Evolutionary conservation across 257 asterid genomes (phyloP).

Genomic region (Marsdenia floribunda): DNA sequence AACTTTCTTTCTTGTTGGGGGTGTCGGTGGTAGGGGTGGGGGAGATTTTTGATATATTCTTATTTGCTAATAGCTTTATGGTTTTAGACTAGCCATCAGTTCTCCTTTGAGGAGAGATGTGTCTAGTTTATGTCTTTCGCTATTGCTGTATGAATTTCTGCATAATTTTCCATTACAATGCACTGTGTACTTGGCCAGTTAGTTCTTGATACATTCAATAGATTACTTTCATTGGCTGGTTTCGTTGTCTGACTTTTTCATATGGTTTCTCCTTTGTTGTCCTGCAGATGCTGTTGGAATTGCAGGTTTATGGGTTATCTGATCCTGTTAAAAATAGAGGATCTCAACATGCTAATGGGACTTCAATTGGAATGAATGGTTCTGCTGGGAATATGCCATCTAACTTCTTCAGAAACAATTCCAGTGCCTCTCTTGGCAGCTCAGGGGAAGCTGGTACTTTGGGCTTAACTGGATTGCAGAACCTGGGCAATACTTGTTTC

Average conservation of each 20-base stretch:
- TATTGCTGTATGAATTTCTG: neutral
- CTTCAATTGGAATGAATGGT: slow-evolving; percentile 56
- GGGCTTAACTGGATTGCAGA: slow-evolving; percentile 91
- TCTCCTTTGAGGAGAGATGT: neutral
- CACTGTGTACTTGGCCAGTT: neutral
- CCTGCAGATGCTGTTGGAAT: slow-evolving; percentile 73
- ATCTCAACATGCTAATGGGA: slow-evolving; percentile 42
- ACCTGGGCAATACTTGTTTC: slow-evolving; percentile 95
- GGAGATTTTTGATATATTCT: neutral
- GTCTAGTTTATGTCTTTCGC: neutral
- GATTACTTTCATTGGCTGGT: neutral
- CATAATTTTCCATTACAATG: neutral
- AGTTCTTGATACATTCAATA: neutral
- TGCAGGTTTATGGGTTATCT: slow-evolving; percentile 94
- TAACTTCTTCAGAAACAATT: slow-evolving; percentile 46
- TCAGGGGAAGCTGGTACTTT: slow-evolving; percentile 74
- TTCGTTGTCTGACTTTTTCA: slow-evolving; percentile 18
- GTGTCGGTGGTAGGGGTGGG: neutral
- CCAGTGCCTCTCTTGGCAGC: slow-evolving; percentile 43
- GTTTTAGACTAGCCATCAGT: neutral
- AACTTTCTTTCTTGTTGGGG: neutral
- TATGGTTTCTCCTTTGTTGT: slow-evolving; percentile 14
- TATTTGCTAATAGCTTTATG: neutral
- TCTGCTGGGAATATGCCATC: slow-evolving; percentile 32
- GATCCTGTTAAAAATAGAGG: slow-evolving; percentile 64